Base-by-base conservation (phyloP, 2,329 filamentous ascomycete genomes). In the Periconia sp. region DNA sequence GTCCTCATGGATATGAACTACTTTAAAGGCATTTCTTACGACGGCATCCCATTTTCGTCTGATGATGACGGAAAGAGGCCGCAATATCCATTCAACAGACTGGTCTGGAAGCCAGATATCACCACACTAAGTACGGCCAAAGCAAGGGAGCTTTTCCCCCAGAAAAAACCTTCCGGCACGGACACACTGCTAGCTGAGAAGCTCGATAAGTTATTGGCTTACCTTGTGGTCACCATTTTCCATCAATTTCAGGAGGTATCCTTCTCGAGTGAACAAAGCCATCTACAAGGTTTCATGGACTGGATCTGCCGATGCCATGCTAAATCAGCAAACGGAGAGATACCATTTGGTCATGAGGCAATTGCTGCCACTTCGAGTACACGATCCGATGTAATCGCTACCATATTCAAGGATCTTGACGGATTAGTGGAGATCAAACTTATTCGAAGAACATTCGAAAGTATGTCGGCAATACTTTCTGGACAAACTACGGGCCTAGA, bases 71-170 rank as follows among this genome's bases (percentile, higher is more conserved):
- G 3, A 11, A 23, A n/a, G 5, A 39, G 34, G 12, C 6, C 38
- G 6, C 18, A 29, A 1, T 23, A 28, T 23, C 52, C 56, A 8
- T 56, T 36, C 23, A 48, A 10, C 10, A 36, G 56, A 9, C 48
- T 59, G 8, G 33, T 48, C 4, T 61, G 56, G 56, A 59, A 49
- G 33, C 56, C 57, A 4, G 50, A 58, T 32, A 46, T 59, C 16
- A 12, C 21, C 7, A 41, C 32, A 7, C 24, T 47, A 18, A 33
- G 15, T 24, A 33, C 34, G 22, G 36, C 35, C 4, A 29, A 51
- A 23, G 43, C 28, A 8, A 13, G 35, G 6, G 19, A 23, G 18
- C 33, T 53, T 8, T 49, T 45, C 26, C 40, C 39, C 8, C 38
- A 33, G 11, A 16, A 30, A 7, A 6, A 12, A 5, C n/a, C 25